These are phyloP conservation scores for Leishmania turanica DNA, from an alignment of 208 protist genomes.

Conservation along the genomic window DNA sequence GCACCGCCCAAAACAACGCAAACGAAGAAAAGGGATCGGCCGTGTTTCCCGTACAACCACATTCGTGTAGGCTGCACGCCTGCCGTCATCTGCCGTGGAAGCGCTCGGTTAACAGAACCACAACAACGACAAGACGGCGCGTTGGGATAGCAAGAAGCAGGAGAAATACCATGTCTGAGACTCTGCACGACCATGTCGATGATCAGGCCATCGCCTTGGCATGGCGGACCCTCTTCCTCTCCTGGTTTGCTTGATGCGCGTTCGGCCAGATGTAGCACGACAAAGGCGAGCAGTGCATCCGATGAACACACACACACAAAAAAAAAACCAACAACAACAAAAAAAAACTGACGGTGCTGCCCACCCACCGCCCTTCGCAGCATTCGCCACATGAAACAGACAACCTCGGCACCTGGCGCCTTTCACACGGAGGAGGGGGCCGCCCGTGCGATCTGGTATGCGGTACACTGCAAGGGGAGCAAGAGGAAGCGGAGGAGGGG, in stretches of 20 bases:
- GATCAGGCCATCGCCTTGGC: background rate
- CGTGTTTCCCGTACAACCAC: background rate
- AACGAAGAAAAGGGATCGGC: background rate
- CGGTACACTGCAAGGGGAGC: background rate
- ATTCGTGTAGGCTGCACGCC: background rate
- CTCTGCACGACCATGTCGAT: background rate
- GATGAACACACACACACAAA: background rate
- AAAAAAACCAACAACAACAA: background rate
- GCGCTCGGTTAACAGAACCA: background rate
- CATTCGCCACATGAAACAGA: background rate
- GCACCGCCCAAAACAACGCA: background rate
- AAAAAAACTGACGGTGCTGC: background rate
- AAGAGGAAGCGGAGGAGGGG: background rate
- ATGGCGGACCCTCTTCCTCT: background rate
- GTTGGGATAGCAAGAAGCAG: background rate
- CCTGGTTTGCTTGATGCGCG: background rate
- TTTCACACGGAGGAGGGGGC: background rate
- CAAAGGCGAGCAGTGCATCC: background rate
- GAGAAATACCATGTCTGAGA: background rate
- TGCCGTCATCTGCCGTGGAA: background rate
- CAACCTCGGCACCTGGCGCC: background rate
- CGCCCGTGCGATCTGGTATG: background rate
- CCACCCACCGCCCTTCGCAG: background rate
- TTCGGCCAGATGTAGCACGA: background rate
- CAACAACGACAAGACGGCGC: background rate